Base-by-base conservation (phyloP, 352 stramenopile genomes). In the Pseudoperonospora humuli region DNA sequence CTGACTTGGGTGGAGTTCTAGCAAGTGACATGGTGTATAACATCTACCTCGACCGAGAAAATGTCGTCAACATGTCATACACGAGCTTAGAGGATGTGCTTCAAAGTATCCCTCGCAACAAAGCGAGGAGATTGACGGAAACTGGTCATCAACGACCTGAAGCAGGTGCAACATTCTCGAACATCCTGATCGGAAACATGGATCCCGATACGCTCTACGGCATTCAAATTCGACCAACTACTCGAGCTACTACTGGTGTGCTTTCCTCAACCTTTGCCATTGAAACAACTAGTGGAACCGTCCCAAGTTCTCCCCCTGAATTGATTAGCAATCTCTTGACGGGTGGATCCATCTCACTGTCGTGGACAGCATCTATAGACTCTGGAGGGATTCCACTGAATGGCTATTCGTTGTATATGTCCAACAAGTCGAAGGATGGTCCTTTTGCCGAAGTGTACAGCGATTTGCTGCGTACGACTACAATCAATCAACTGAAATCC, bases 151-250 rank as follows among this genome's bases (percentile, higher is more conserved):
- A 43, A 34, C 47, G 42, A 36, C 28, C 64, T 6, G 31, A 40
- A 4, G 32, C 3, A 0, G 27, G 48, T 13, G 26, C 7, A 1
- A 19, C 14, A 9, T 58, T 59, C 20, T 47, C 42, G 24, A 49
- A 46, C 9, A 45, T 75, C 21, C 3, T 67, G 20, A 37, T 85
- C 3, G 59, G 52, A 3, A 61, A 63, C 2, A 57, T 87, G 15
- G 70, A 85, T 29, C 64, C 75, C 2, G 45, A 64, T 15, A 75
- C 33, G 1, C 23, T 83, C 13, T 87, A 87, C 47, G 46, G 51
- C 6, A 62, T 87, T 21, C 65, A 80, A 18, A 54, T 85, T 35
- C 45, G 45, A 2, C 52, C 72, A 5, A 34, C 57, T n/a, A 87
- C 64, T 20, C 50, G 27, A 11, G 55, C 50, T 13, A 54, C 64